Base-by-base conservation (phyloP, 495 filamentous ascomycete genomes). In the Rhizodiscina lignyota region DNA sequence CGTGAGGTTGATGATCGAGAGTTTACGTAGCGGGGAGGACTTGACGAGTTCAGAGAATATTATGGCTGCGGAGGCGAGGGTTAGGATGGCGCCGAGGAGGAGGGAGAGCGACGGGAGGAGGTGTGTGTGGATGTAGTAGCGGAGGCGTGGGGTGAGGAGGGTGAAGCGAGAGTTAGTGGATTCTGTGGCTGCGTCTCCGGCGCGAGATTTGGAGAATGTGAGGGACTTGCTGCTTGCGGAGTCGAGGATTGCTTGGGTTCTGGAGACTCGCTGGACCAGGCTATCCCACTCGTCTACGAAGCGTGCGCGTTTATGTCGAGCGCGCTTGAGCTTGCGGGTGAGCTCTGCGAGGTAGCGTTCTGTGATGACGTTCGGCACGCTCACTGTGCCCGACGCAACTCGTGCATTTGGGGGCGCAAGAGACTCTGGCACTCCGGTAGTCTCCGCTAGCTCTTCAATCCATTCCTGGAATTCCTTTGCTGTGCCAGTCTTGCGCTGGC, bases 41-140 rank as follows among this genome's bases (percentile, higher is more conserved):
- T 87, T 87, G 57, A 89, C 68, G 36, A 93, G 48, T 59, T 97
- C 89, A 4, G 85, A 91, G 82, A 83, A 94, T 41, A 96, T 63
- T 38, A 97, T 76, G 43, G 74, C 81, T 24, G 70, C 56, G 2
- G 87, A 94, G 2, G 82, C 85, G 1, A 79, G 48, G 0, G 77
- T 59, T 40, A 87, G 67, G 43, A 86, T 41, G 4, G 54, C 60
- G 6, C 74, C 81, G 21, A 80, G 47, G n/a, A 58, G 48, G 19
- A 79, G 56, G 32, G 68, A 67, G 8, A 77, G 31, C 20, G 65
- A 66, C 0, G 89, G 85, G 13, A 83, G 56, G 21, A 83, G 33
- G 37, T 79, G 67, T 26, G 67, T 72, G 49, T 92, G 64, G 20
- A 87, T 52, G 6, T 85, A 56, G 51, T 86, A 86, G 13, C 89